Conservation (phyloP, 75 land plant genomes). For the Azolla pinnata region DNA sequence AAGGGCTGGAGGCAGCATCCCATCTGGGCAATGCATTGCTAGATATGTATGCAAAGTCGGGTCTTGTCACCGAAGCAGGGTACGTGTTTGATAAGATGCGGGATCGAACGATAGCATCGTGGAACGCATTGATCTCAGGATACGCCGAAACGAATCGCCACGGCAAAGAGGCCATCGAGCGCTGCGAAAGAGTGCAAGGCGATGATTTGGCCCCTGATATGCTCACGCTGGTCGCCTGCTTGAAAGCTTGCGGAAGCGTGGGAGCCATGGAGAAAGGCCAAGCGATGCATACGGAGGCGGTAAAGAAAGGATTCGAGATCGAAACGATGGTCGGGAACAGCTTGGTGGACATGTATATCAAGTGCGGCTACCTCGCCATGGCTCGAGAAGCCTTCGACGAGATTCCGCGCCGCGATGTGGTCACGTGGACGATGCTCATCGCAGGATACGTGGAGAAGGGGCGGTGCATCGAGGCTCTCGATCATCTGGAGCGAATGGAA, state of each 20-base stretch:
- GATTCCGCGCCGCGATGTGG: constrained; percentile 24
- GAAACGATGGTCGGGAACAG: constrained; percentile 7
- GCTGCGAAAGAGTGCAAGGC: constrained; percentile 3
- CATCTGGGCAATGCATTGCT: constrained; percentile 33
- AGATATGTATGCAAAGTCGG: constrained; percentile 53
- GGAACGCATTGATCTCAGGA: constrained; percentile 20
- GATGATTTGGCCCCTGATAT: constrained; percentile 7
- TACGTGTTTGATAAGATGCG: neutral
- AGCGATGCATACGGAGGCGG: constrained; percentile 12
- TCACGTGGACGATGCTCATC: constrained; percentile 38
- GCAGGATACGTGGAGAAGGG: constrained; percentile 20
- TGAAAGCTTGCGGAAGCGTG: constrained; percentile 15
- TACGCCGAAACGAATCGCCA: constrained; percentile 8
- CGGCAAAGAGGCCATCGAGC: constrained; percentile 9
- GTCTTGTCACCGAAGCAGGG: constrained; percentile 1
- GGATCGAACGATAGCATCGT: constrained; percentile 10
- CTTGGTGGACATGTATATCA: constrained; percentile 39
- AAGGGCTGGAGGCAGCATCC: constrained; percentile 20
- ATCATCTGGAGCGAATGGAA: constrained; percentile 20
- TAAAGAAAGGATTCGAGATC: constrained; percentile 6
- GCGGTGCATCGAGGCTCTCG: constrained; percentile 16
- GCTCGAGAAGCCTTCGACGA: constrained; percentile 28
- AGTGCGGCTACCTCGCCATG: constrained; percentile 10
- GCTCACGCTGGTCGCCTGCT: constrained; percentile 11
- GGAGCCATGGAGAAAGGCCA: constrained; percentile 4